Percentiles rank a stretch among this genome's conserved stretches.
phyloP scores from a whole-genome alignment of 106 monocot genomes.

The Chionographis japonica region DNA sequence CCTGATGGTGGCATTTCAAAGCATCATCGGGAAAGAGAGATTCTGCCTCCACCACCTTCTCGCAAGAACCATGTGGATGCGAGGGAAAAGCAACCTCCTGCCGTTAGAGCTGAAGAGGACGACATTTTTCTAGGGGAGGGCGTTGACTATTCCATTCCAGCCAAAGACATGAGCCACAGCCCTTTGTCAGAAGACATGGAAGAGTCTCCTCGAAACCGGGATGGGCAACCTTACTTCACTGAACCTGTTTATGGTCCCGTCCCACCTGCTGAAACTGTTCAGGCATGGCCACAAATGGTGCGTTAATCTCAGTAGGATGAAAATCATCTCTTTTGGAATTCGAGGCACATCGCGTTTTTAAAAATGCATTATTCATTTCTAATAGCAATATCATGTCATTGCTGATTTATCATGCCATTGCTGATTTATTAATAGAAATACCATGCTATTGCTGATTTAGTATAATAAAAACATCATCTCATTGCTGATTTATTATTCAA shows the following conservation, averaged over 20 bases:
- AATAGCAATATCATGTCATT: no score
- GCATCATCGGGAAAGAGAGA: slow-evolving; percentile 42
- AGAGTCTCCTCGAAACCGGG: slow-evolving; percentile 62
- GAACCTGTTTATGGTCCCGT: slow-evolving; percentile 95
- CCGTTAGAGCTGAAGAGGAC: slow-evolving; percentile 59
- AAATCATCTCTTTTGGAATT: not conserved
- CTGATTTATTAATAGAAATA: no score
- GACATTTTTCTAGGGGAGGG: slow-evolving; percentile 95
- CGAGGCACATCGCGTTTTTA: not conserved
- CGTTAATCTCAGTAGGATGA: slow-evolving; percentile 17
- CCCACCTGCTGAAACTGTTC: slow-evolving; percentile 75
- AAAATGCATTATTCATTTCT: not conserved
- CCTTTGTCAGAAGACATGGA: slow-evolving; percentile 84
- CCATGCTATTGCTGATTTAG: no score
- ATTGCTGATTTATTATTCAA: not conserved
- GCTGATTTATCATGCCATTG: no score
- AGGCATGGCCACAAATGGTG: slow-evolving; percentile 70
- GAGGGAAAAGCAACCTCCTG: slow-evolving; percentile 39
- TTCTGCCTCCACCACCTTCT: slow-evolving; percentile 53
- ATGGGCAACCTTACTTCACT: slow-evolving; percentile 67
- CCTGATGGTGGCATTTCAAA: slow-evolving; percentile 34
- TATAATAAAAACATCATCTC: no score
- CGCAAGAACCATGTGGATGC: slow-evolving; percentile 30
- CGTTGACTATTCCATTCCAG: slow-evolving; percentile 65
- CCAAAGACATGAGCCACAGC: slow-evolving; percentile 66